Evolutionary conservation across 768 basidiomycete genomes (phyloP).

Genomic region (Psilocybe azurescens): DNA sequence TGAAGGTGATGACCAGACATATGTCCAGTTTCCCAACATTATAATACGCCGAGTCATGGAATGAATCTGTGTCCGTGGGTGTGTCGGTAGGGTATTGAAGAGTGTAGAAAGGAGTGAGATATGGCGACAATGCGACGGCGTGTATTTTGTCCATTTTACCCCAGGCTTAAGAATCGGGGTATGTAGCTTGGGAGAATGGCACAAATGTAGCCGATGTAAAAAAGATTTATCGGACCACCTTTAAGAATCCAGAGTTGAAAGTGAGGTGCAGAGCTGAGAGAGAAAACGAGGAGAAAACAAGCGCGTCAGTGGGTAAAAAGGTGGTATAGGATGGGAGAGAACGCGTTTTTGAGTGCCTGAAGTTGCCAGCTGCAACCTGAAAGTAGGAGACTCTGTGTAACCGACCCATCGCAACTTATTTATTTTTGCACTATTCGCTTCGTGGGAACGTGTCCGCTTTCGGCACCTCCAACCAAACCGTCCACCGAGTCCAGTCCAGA

Average conservation of each 20-base stretch:
- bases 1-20: slow-evolving; percentile 82
- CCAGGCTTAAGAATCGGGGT: slow-evolving; percentile 8
- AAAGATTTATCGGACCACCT: slow-evolving; percentile 29
- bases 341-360: slow-evolving; percentile 10
- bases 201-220: slow-evolving; percentile 16
- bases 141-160: slow-evolving; percentile 19
- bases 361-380: slow-evolving; percentile 18
- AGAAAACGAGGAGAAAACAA: slow-evolving; percentile 11
- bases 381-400: neutral
- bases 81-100: slow-evolving; percentile 71
- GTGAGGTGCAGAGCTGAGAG: slow-evolving; percentile 7
- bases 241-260: slow-evolving; percentile 6
- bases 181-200: slow-evolving; percentile 6
- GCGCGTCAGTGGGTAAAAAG: neutral
- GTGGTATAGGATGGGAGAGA: neutral
- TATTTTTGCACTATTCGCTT: slow-evolving; percentile 8
- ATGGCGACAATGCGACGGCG: slow-evolving; percentile 30
- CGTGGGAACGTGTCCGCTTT: slow-evolving; percentile 31
- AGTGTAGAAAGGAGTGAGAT: slow-evolving; percentile 69
- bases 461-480: slow-evolving; percentile 4
- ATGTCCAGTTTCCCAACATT: slow-evolving; percentile 74
- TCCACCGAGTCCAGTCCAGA: slow-evolving; percentile 5
- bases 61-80: slow-evolving; percentile 71
- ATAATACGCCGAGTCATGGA: slow-evolving; percentile 73
- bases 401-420: slow-evolving; percentile 7